Conservation (phyloP, 345 rosid genomes). For the Citrus trifoliata region DNA sequence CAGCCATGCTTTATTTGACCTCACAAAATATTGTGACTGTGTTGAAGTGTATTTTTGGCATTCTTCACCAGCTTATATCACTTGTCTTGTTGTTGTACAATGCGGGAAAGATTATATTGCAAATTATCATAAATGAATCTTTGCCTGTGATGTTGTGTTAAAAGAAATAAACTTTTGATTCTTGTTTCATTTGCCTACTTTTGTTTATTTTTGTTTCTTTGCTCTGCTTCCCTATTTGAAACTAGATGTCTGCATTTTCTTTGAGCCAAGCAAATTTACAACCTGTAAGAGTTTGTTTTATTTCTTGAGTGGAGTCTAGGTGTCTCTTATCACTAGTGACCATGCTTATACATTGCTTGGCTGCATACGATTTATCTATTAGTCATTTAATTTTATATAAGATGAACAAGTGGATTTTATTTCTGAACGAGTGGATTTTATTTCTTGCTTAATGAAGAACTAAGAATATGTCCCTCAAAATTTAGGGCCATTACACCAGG, state of each 20-base stretch:
- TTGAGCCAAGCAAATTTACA: not conserved
- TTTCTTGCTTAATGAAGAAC: not conserved
- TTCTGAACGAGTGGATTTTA: not conserved
- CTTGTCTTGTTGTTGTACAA: not conserved
- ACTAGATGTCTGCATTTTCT: not conserved
- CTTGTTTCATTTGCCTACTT: not conserved
- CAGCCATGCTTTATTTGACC: not conserved
- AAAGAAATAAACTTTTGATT: not conserved
- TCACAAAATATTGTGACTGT: not conserved
- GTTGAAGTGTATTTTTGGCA: not conserved
- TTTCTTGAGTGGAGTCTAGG: not conserved
- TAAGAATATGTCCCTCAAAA: slow-evolving; percentile 18
- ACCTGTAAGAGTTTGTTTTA: not conserved
- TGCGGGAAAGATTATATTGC: not conserved
- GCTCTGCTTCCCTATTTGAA: not conserved
- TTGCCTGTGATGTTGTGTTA: not conserved
- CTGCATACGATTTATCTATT: not conserved
- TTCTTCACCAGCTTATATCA: not conserved
- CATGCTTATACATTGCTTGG: not conserved
- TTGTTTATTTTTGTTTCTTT: not conserved
- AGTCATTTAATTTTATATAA: not conserved
- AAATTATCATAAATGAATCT: not conserved
- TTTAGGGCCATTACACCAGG: slow-evolving; percentile 62
- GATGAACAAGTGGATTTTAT: not conserved
- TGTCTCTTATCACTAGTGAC: not conserved